These are phyloP conservation scores for Rosa persica DNA, from an alignment of 306 rosid species.

Conservation along the genomic window DNA sequence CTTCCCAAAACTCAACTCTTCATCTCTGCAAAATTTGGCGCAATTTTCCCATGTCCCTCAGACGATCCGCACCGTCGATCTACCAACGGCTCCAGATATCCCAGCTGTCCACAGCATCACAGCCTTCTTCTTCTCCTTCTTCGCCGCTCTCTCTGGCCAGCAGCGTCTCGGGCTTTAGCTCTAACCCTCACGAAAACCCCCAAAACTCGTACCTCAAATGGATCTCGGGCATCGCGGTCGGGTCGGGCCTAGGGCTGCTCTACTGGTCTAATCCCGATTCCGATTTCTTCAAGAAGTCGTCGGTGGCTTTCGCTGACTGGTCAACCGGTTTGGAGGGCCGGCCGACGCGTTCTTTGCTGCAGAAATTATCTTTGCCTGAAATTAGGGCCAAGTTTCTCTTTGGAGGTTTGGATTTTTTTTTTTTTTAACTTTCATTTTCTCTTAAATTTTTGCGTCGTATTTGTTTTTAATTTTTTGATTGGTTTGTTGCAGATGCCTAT, in stretches of 20 bases:
- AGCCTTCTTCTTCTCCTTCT: slow-evolving; percentile 21
- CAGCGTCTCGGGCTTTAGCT: slow-evolving; percentile 7
- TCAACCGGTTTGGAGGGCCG: slow-evolving; percentile 22
- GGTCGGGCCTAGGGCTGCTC: slow-evolving; percentile 56
- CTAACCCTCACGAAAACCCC: slow-evolving; percentile 8
- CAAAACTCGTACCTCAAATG: slow-evolving; percentile 33
- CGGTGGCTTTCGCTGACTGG: slow-evolving; percentile 24
- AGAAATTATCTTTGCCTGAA: slow-evolving; percentile 57
- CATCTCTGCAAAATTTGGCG: slow-evolving; percentile 27
- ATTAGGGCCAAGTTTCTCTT: slow-evolving; percentile 34
- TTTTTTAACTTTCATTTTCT: background rate
- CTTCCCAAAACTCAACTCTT: background rate
- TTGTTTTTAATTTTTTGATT: background rate
- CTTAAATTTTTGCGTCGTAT: background rate
- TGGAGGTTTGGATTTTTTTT: slow-evolving; percentile 38
- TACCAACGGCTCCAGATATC: slow-evolving; percentile 33
- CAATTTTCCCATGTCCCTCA: slow-evolving; percentile 36
- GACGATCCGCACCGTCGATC: slow-evolving; percentile 36
- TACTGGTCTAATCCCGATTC: slow-evolving; percentile 40
- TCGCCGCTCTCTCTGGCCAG: slow-evolving; percentile 25
- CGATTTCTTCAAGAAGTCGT: slow-evolving; percentile 14
- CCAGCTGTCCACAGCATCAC: slow-evolving; percentile 21
- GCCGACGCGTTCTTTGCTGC: slow-evolving; percentile 29
- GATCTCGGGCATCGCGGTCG: slow-evolving; percentile 38
- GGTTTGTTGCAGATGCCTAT: slow-evolving; percentile 55